Conservation (phyloP, 495 filamentous ascomycete genomes). For the Aspergillus steynii region DNA sequence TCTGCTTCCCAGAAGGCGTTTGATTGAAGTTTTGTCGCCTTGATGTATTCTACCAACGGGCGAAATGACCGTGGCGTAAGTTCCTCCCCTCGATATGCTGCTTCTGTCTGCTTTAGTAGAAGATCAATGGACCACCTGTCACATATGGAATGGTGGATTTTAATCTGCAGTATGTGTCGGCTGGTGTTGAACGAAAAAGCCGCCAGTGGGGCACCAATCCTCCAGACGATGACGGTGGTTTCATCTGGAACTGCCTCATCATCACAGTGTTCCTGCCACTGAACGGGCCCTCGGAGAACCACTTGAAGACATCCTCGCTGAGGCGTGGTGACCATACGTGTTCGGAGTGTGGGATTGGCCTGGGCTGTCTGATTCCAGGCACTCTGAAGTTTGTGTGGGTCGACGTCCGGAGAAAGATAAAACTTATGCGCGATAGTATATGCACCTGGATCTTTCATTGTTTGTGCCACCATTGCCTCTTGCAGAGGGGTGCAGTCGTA, state of each 20-base stretch:
- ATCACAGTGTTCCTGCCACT: conserved; percentile 21
- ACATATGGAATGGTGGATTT: conserved; percentile 21
- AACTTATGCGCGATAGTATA: conserved; percentile 41
- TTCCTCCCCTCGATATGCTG: conserved; percentile 13
- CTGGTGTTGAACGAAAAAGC: conserved; percentile 11
- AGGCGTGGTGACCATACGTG: conserved; percentile 42
- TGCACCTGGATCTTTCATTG: conserved; percentile 34
- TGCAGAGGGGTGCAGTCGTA: no score
- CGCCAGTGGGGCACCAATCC: conserved; percentile 10
- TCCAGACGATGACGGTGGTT: conserved; percentile 2
- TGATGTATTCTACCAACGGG: conserved; percentile 19
- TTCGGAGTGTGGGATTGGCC: conserved; percentile 42
- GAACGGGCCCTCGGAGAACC: conserved; percentile 35
- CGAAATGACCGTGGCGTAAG: conserved; percentile 14
- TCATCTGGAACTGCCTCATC: conserved; percentile 7
- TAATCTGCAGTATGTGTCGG: conserved; percentile 1
- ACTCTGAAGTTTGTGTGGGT: conserved; percentile 31
- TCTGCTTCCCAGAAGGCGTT: conserved; percentile 12
- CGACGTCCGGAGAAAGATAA: conserved; percentile 30
- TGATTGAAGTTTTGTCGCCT: not conserved
- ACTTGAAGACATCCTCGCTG: conserved; percentile 41
- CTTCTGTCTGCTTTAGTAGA: conserved; percentile 13
- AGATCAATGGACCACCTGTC: conserved; percentile 20
- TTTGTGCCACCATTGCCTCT: conserved; percentile 40
- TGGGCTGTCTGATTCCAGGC: conserved; percentile 43